A percentile compares a stretch with the other conserved stretches of the same genome.
phyloP scores from a whole-genome alignment of 495 filamentous ascomycete species.

The Trichocladium antarcticum region DNA sequence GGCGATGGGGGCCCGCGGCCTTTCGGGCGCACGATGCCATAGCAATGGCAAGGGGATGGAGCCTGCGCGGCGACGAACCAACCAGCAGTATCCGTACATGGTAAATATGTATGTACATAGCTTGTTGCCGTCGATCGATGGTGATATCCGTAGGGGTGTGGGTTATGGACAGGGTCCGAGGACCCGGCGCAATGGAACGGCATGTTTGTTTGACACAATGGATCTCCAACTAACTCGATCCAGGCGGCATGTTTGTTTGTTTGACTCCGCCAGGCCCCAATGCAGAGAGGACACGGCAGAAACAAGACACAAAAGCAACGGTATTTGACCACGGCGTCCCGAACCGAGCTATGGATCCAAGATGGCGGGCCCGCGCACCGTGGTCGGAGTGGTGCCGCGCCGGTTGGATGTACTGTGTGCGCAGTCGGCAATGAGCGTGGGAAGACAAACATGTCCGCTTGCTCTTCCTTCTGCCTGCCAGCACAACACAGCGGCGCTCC shows the following conservation, averaged over 20 bases:
- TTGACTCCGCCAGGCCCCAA: not conserved
- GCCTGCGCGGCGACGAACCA: too few relatives aligned
- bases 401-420: not conserved
- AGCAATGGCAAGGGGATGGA: too few relatives aligned
- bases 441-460: not conserved
- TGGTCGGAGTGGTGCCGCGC: not conserved
- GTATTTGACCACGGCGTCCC: not conserved
- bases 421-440: not conserved
- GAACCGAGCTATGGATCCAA: constrained; percentile 4
- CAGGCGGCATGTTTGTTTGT: too few relatives aligned
- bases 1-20: too few relatives aligned
- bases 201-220: not conserved
- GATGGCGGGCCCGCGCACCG: not conserved
- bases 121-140: too few relatives aligned
- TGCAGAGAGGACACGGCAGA: constrained; percentile 5
- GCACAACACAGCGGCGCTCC: too few relatives aligned
- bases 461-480: not conserved
- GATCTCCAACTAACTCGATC: too few relatives aligned
- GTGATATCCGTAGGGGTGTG: not conserved
- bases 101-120: too few relatives aligned
- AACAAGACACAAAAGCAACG: not conserved
- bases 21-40: too few relatives aligned
- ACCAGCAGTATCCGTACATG: not conserved
- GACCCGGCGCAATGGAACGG: not conserved
- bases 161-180: not conserved